Conservation (phyloP, 345 rosid species). For the Barbarea vulgaris region DNA sequence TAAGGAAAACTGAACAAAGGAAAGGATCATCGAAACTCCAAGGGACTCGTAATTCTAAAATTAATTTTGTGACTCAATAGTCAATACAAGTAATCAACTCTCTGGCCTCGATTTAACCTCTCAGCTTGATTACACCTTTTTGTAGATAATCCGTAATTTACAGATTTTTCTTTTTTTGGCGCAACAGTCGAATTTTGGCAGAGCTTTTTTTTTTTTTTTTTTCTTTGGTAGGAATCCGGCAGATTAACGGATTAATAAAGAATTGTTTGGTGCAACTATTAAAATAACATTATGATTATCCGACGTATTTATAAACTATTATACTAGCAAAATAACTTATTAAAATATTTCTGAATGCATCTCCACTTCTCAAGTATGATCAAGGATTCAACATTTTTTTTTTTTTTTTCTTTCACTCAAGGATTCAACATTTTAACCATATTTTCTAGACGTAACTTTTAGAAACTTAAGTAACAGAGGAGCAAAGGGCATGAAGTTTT, state of each 20-base stretch:
- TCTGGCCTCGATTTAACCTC: background rate
- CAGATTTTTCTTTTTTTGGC: background rate
- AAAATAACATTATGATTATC: background rate
- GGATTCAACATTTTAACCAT: background rate
- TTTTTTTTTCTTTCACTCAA: too few species aligned
- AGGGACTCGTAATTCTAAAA: background rate
- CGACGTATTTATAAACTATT: background rate
- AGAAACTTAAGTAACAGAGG: background rate
- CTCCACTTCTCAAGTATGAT: background rate
- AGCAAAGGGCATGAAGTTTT: constrained; percentile 19
- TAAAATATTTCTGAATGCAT: background rate
- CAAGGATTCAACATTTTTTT: background rate
- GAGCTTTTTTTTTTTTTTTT: background rate
- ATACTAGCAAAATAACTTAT: background rate
- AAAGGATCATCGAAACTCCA: constrained; percentile 13
- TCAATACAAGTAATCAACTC: background rate
- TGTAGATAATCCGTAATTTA: background rate
- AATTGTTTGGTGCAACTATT: background rate
- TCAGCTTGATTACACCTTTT: background rate
- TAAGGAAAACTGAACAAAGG: background rate
- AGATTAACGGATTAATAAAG: background rate
- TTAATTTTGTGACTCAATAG: background rate
- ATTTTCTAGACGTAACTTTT: background rate
- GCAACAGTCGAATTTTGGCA: background rate
- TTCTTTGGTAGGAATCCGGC: background rate